These are phyloP conservation scores for Lecanosticta acicola DNA, from an alignment of 2,329 filamentous ascomycete species.

Conservation along the genomic window DNA sequence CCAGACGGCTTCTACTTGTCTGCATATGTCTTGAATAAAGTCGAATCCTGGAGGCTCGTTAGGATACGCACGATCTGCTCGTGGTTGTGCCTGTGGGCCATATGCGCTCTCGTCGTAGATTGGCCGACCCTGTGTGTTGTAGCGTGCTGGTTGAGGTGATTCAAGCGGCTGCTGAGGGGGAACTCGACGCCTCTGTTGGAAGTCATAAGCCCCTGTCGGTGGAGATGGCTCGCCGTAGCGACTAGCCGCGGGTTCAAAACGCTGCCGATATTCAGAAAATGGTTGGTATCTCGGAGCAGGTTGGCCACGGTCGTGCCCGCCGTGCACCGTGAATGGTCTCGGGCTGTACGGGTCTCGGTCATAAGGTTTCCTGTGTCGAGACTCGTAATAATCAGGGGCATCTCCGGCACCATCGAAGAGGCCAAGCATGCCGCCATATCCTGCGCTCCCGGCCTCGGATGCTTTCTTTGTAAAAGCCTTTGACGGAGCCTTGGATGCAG, in stretches of 20 bases:
- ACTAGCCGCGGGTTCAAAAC: neutral
- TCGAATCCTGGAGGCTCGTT: constrained; percentile 1
- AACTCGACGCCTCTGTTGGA: constrained; percentile 1
- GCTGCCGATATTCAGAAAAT: neutral
- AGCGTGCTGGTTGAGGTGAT: no score
- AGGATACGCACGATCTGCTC: neutral
- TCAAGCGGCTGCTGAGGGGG: neutral
- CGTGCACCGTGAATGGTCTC: constrained; percentile 5
- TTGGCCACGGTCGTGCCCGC: neutral
- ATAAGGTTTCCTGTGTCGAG: neutral
- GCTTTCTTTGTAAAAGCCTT: constrained; percentile 11
- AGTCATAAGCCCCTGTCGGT: constrained; percentile 2
- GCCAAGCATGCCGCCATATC: constrained; percentile 26
- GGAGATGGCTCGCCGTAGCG: neutral
- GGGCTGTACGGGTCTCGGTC: neutral
- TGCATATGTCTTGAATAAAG: constrained; percentile 15
- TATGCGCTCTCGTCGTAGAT: neutral
- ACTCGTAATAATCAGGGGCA: constrained; percentile 8
- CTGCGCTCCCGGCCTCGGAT: constrained; percentile 6
- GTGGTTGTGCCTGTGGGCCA: neutral
- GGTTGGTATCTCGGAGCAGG: neutral
- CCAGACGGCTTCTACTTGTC: constrained; percentile 10
- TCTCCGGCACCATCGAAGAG: constrained; percentile 34
- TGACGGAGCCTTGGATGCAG: constrained; percentile 8
- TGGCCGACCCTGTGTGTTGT: no score